These are phyloP conservation scores for Candida xiaguanensis DNA, from an alignment of 805 yeast species.

Conservation along the genomic window DNA sequence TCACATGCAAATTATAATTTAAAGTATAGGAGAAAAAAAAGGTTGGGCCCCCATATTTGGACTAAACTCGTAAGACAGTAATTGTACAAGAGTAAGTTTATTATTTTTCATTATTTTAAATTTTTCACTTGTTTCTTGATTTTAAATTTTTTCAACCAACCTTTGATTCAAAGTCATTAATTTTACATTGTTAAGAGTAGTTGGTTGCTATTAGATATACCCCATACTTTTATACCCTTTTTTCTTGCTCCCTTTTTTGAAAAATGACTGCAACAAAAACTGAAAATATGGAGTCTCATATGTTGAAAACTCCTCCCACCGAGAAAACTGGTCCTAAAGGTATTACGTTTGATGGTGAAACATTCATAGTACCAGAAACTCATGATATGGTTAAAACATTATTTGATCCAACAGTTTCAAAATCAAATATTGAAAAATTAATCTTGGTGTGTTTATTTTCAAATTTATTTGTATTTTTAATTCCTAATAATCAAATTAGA, in stretches of 20 bases:
- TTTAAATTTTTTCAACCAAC: no score
- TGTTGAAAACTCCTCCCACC: no score
- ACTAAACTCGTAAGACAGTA: not conserved
- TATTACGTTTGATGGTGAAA: slow-evolving; percentile 41
- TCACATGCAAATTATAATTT: slow-evolving; percentile 1
- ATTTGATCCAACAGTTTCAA: slow-evolving; percentile 70
- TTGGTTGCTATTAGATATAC: no score
- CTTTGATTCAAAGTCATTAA: no score
- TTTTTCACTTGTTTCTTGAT: no score
- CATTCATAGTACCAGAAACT: slow-evolving; percentile 56
- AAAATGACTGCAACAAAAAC: not conserved
- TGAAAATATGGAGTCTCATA: slow-evolving; percentile 1
- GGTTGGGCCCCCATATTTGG: not conserved
- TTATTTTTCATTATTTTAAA: no score
- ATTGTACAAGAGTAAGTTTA: no score
- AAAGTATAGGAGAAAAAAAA: not conserved
- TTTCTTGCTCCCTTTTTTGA: not conserved
- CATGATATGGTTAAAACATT: slow-evolving; percentile 81
- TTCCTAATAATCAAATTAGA: slow-evolving; percentile 20
- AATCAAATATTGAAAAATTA: slow-evolving; percentile 61
- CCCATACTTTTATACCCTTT: not conserved
- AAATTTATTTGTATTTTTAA: slow-evolving; percentile 29
- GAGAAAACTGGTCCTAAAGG: slow-evolving; percentile 30
- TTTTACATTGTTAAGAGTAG: no score
- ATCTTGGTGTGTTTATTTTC: slow-evolving; percentile 43